Conservation (phyloP, 2,329 filamentous ascomycete species). For the Diaporthe citrichinensis region DNA sequence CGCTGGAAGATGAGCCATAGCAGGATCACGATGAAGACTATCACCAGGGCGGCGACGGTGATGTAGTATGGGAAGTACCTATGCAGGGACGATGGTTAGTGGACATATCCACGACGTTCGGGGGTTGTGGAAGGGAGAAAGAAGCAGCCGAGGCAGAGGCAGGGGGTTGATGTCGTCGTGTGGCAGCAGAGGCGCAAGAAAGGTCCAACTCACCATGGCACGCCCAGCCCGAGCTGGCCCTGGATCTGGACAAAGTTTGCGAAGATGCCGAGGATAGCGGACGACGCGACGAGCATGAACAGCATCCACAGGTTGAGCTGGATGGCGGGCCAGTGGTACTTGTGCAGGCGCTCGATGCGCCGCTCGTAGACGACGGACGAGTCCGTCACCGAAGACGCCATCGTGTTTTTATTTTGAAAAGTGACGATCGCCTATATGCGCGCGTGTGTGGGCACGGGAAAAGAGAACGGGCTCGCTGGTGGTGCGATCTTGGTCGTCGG, state of each 20-base stretch:
- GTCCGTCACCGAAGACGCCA: conserved; percentile 56
- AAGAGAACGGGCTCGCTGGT: background rate
- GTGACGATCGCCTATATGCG: no score
- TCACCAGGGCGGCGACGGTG: conserved; percentile 69
- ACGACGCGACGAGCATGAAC: conserved; percentile 72
- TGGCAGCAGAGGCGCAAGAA: background rate
- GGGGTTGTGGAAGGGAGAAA: background rate
- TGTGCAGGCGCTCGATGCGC: conserved; percentile 63
- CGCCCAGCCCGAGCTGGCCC: conserved; percentile 64
- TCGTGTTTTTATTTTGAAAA: conserved; percentile 41
- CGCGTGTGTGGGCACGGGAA: background rate
- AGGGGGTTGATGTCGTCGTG: no score
- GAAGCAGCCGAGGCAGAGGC: no score
- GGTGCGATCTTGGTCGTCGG: background rate
- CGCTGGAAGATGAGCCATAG: conserved; percentile 74
- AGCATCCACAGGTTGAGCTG: conserved; percentile 78
- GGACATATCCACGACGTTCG: background rate
- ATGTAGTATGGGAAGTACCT: conserved; percentile 80
- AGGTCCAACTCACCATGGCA: conserved; percentile 70
- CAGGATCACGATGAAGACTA: conserved; percentile 76
- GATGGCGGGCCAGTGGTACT: conserved; percentile 78
- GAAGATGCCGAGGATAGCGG: conserved; percentile 73
- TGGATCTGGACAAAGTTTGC: conserved; percentile 72
- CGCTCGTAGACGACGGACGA: conserved; percentile 61
- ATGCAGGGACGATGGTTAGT: background rate